Evolutionary conservation across 345 rosid species (phyloP).

Genomic region (Arabidopsis thaliana): DNA sequence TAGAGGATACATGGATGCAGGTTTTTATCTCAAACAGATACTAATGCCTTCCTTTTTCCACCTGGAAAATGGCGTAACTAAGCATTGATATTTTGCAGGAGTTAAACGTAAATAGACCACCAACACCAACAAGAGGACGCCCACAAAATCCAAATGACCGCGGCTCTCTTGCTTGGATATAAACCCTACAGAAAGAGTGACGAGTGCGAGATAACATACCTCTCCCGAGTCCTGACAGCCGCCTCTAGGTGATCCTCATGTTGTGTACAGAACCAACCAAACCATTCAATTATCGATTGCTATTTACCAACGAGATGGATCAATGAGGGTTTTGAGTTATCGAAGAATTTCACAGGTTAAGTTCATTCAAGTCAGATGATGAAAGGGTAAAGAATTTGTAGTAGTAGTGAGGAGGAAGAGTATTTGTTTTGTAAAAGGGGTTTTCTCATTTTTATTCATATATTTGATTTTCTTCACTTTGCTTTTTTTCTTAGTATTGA

Average conservation of each 20-base stretch:
- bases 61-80: neutral
- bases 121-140: constrained; percentile 97
- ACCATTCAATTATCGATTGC: constrained; percentile 42
- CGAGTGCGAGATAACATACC: constrained; percentile 33
- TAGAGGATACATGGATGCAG: constrained; percentile 99
- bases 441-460: neutral
- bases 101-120: constrained; percentile 91
- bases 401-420: constrained; percentile 45
- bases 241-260: constrained; percentile 47
- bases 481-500: constrained; percentile 15
- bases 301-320: constrained; percentile 34
- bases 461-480: constrained; percentile 14
- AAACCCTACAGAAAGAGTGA: constrained; percentile 29
- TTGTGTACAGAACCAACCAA: constrained; percentile 57
- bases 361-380: constrained; percentile 30
- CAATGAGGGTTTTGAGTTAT: constrained; percentile 36
- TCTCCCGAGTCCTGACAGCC: constrained; percentile 44
- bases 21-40: constrained; percentile 45
- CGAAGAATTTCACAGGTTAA: constrained; percentile 29
- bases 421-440: constrained; percentile 35
- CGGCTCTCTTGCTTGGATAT: constrained; percentile 92
- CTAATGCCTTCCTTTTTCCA: neutral
- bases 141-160: constrained; percentile 83
- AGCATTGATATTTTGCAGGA: constrained; percentile 58
- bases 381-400: constrained; percentile 32